Conservation (phyloP, 768 basidiomycete species). For the Serendipita indica region DNA sequence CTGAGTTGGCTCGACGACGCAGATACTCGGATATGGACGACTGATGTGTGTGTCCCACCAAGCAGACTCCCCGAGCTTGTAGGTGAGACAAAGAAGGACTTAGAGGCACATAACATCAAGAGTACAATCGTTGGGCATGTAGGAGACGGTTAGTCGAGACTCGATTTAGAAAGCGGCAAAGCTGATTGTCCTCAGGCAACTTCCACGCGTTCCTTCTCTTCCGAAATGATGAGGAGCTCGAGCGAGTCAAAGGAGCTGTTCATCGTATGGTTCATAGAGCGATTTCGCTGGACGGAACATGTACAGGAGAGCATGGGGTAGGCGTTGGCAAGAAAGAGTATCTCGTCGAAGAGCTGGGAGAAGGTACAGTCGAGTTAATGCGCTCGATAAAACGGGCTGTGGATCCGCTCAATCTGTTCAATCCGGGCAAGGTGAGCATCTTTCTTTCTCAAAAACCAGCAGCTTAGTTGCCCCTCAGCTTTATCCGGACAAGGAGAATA, state of each 20-base stretch:
- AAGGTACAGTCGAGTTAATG: constrained; percentile 32
- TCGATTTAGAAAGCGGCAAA: not conserved
- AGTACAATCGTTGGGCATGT: constrained; percentile 64
- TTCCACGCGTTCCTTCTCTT: constrained; percentile 43
- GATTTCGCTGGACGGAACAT: constrained; percentile 58
- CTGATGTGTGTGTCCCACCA: constrained; percentile 51
- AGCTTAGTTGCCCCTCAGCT: not conserved
- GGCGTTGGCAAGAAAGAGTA: constrained; percentile 46
- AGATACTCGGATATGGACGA: constrained; percentile 43
- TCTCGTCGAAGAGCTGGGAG: constrained; percentile 64
- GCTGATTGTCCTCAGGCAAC: constrained; percentile 12
- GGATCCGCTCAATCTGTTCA: not conserved
- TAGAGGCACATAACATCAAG: constrained; percentile 38
- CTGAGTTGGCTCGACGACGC: constrained; percentile 39
- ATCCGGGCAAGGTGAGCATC: not conserved
- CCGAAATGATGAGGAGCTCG: constrained; percentile 27
- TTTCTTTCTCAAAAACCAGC: not conserved
- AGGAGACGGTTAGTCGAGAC: constrained; percentile 54
- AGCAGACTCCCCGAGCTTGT: constrained; percentile 44
- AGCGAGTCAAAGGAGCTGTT: constrained; percentile 28
- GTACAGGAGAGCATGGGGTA: constrained; percentile 39
- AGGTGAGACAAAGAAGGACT: constrained; percentile 56
- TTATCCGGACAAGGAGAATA: constrained; percentile 9
- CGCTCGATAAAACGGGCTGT: not conserved
- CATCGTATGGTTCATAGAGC: constrained; percentile 52